Evolutionary conservation across 768 basidiomycete species (phyloP), one percentile per base, ranked within the genome.

Genomic region (Artomyces pyxidatus): DNA sequence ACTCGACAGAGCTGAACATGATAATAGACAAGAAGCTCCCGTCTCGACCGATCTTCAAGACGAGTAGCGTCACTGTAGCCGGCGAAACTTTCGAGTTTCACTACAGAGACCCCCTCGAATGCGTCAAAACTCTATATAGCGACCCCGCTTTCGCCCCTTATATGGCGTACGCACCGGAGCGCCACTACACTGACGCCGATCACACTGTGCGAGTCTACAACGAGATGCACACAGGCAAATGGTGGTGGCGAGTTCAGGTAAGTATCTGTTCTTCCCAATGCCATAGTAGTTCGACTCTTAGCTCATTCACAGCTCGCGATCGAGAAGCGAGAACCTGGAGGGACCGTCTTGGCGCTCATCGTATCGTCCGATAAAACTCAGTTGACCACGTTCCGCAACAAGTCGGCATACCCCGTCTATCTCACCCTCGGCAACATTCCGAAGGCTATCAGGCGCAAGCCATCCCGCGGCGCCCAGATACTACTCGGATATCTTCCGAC

Each of bases 171-270:
- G 39, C 39, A 11, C 39, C 19, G 19, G 39, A 40, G 19, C 39
- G 39, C 19, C 39, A 40, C 21, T 40, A 21, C 39, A 11, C 39
- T 40, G 19, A 40, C 19, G 39, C 39, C 19, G 21, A 10, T 19
- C 17, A 32, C 11, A 32, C 11, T 8, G 27, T 39, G 16, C 52
- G 55, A 4, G 25, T 55, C 5, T 50, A 54, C 21, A 43, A 55
- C 38, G 57, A 61, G 41, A 59, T 59, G 56, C 53, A 50, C 45
- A 56, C 58, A 0, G 58, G 40, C 2, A 51, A 63, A 27, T 60
- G 58, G 61, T 63, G 60, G 60, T 59, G 58, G 59, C 29, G 54
- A 2, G 28, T 43, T 0, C 62, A 65, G 57, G 62, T 60, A 35
- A 9, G n/a, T 35, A 35, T n/a, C n/a, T n/a, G n/a, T n/a, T 9